Conservation (phyloP, 805 yeast species). For the Yamadazyma laniorum region DNA sequence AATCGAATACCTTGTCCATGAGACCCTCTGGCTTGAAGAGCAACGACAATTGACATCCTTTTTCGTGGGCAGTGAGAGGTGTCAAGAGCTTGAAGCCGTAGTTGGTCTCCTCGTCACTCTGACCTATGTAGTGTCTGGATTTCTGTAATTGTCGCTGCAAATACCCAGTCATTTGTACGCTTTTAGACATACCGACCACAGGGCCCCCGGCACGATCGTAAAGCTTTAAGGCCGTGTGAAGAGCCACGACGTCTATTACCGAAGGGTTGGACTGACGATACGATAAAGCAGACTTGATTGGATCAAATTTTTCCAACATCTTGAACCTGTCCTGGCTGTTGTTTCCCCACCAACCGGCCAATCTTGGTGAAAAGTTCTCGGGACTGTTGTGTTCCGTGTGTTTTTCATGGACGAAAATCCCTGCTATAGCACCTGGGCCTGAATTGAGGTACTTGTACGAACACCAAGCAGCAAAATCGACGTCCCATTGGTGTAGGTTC, state of each 20-base stretch:
- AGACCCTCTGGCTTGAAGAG: slow-evolving; percentile 48
- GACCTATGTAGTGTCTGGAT: slow-evolving; percentile 47
- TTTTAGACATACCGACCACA: slow-evolving; percentile 50
- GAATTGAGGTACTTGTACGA: slow-evolving; percentile 86
- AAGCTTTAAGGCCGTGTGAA: slow-evolving; percentile 63
- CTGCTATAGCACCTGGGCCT: slow-evolving; percentile 94
- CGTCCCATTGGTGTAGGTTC: slow-evolving; percentile 79
- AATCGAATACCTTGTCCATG: slow-evolving; percentile 60
- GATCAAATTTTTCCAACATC: slow-evolving; percentile 77
- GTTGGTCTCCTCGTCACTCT: slow-evolving; percentile 8
- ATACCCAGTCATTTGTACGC: slow-evolving; percentile 55
- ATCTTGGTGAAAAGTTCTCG: slow-evolving; percentile 52
- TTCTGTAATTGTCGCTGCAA: slow-evolving; percentile 47
- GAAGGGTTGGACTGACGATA: slow-evolving; percentile 90
- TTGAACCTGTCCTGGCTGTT: slow-evolving; percentile 65
- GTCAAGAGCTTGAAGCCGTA: slow-evolving; percentile 70
- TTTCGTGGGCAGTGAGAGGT: slow-evolving; percentile 50
- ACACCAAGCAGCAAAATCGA: slow-evolving; percentile 95
- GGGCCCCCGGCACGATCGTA: slow-evolving; percentile 67
- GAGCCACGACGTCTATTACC: slow-evolving; percentile 77
- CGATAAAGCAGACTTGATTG: slow-evolving; percentile 82
- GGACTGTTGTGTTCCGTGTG: slow-evolving; percentile 30
- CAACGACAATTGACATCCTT: slow-evolving; percentile 86
- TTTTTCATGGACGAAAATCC: slow-evolving; percentile 71
- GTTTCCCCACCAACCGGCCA: slow-evolving; percentile 99